A percentile compares a stretch with the other conserved stretches of the same genome.
These are phyloP conservation scores for Coemansia erecta DNA, from an alignment of 192 early-diverging fungal genomes.

Conservation along the genomic window DNA sequence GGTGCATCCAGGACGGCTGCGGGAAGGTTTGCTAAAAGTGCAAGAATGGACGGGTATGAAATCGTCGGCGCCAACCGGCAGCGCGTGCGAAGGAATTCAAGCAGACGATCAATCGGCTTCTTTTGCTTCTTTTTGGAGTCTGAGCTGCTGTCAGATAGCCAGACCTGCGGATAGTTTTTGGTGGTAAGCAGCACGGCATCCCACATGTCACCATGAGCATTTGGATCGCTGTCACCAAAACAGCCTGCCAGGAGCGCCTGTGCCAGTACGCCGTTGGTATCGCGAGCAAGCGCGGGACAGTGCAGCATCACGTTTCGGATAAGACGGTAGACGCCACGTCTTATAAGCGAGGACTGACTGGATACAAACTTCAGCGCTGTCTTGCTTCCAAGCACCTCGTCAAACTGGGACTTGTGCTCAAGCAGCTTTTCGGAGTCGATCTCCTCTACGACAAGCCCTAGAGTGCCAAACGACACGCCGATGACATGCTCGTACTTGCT, in stretches of 20 bases:
- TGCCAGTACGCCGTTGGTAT: slow-evolving; percentile 51
- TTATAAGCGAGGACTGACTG: slow-evolving; percentile 30
- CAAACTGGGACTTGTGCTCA: slow-evolving; percentile 36
- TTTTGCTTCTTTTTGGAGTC: slow-evolving; percentile 3
- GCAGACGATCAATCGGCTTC: slow-evolving; percentile 58
- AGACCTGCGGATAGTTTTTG: slow-evolving; percentile 64
- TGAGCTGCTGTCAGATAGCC: slow-evolving; percentile 29
- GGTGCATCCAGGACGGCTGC: slow-evolving; percentile 22
- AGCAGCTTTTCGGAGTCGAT: slow-evolving; percentile 10
- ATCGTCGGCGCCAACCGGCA: slow-evolving; percentile 63
- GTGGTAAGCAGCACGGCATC: slow-evolving; percentile 79
- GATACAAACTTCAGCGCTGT: slow-evolving; percentile 14
- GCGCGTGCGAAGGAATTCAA: slow-evolving; percentile 65
- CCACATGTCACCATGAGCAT: slow-evolving; percentile 80
- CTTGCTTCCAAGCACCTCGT: slow-evolving; percentile 19
- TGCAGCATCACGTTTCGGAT: slow-evolving; percentile 28
- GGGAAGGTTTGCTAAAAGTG: slow-evolving; percentile 67
- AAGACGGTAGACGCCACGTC: slow-evolving; percentile 38
- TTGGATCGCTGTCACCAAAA: slow-evolving; percentile 72
- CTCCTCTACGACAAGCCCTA: slow-evolving; percentile 35
- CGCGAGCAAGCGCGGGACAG: slow-evolving; percentile 46
- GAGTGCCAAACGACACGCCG: slow-evolving; percentile 39
- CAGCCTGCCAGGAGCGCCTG: slow-evolving; percentile 60
- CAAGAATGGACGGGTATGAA: slow-evolving; percentile 76
- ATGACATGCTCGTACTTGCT: slow-evolving; percentile 44